phyloP scores from a whole-genome alignment of 495 filamentous ascomycete species.

The Penicillium salamii region DNA sequence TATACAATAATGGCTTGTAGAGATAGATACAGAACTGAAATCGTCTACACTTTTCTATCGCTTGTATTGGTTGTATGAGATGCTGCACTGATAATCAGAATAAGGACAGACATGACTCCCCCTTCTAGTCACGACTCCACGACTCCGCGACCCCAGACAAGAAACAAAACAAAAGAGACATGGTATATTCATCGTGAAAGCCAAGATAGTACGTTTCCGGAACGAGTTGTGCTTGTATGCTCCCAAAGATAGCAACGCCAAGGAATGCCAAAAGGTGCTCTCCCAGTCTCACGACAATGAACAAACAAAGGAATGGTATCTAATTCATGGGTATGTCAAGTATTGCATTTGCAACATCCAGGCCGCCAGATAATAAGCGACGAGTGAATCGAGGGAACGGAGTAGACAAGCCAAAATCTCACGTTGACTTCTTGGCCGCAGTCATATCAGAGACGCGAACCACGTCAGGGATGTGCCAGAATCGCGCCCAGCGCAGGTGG shows the following conservation, averaged over 20 bases:
- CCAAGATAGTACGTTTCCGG: conserved; percentile 12
- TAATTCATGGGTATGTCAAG: conserved; percentile 1
- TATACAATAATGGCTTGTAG: neutral
- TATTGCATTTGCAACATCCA: conserved; percentile 6
- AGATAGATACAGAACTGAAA: neutral
- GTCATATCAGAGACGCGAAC: conserved; percentile 36
- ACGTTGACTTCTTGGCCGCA: conserved; percentile 45
- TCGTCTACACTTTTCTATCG: conserved; percentile 4
- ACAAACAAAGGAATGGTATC: conserved; percentile 4
- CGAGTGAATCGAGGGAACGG: neutral
- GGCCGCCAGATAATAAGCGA: neutral
- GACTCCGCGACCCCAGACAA: neutral
- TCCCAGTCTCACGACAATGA: conserved; percentile 2
- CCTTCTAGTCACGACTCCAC: conserved; percentile 19
- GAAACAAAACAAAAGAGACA: neutral
- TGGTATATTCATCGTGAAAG: conserved; percentile 12
- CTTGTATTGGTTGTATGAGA: conserved; percentile 6
- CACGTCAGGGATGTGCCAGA: conserved; percentile 67
- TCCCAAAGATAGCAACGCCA: conserved; percentile 1
- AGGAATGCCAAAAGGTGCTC: conserved; percentile 3
- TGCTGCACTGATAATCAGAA: neutral
- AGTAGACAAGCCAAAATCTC: conserved; percentile 1
- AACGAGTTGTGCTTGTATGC: neutral
- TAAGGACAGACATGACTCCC: conserved; percentile 5
- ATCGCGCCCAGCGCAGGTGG: conserved; percentile 66